Base-by-base conservation (phyloP, 192 early-diverging fungal genomes). In the Backusella parvicylindrica region DNA sequence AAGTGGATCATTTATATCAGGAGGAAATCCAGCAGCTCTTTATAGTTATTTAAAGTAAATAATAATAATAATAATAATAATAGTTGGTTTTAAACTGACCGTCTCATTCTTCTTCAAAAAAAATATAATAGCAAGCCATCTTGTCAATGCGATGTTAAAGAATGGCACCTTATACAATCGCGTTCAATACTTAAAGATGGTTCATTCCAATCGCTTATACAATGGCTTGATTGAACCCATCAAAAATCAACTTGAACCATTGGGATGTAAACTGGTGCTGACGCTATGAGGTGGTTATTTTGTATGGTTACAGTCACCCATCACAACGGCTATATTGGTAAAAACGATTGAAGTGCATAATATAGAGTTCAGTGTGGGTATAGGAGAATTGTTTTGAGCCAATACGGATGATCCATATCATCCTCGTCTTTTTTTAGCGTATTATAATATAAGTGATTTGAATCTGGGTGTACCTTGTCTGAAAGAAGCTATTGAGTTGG, bases 1-100 rank as follows among this genome's bases (percentile, higher is more conserved):
- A 72, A 81, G 80, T 69, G 80, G 80, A 7, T 68, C 75, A 36
- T 75, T 70, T 75, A 36, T 37, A 21, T 81, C 80, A 21, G 80
- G 80, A 2, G 75, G 80, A 13, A 78, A 76, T 6, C 76, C 80
- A 33, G 56, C 80, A 2, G 68, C 75, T 15, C 71, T 75, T 28
- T 23, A 72, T 74, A 70, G n/a, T n/a, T n/a, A n/a, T n/a, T n/a
- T n/a, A n/a, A n/a, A n/a, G n/a, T n/a, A n/a, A n/a, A n/a, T n/a
- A n/a, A n/a, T n/a, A n/a, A n/a, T n/a, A n/a, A n/a, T n/a, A n/a
- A n/a, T n/a, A n/a, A n/a, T n/a, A n/a, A n/a, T n/a, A n/a, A n/a
- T n/a, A n/a, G n/a, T n/a, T n/a, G n/a, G n/a, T n/a, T n/a, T n/a
- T n/a, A n/a, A n/a, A n/a, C n/a, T n/a, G n/a, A n/a, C n/a, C n/a